A percentile compares a stretch with the other conserved stretches of the same genome.
Evolutionary conservation across 163 green algal genomes (phyloP).

Genomic region (Prototheca wickerhamii): DNA sequence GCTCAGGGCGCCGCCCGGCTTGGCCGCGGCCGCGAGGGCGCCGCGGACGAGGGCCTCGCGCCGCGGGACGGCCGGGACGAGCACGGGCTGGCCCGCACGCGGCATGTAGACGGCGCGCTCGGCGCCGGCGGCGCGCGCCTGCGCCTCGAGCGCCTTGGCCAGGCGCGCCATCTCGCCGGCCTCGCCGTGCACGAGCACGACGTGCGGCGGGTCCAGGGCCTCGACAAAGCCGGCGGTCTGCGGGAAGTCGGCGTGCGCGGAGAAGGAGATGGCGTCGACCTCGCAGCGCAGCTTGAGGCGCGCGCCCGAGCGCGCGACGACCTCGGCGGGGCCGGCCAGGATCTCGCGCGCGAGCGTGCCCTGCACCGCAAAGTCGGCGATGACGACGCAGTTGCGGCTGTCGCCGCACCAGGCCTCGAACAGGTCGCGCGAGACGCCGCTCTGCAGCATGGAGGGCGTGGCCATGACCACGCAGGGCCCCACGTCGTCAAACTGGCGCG

Average conservation of each 20-base stretch:
- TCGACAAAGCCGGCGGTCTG: slow-evolving; percentile 94
- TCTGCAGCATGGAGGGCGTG: slow-evolving; percentile 87
- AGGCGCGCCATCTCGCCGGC: slow-evolving; percentile 66
- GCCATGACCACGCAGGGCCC: slow-evolving; percentile 93
- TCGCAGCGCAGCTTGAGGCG: slow-evolving; percentile 69
- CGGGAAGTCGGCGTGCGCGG: slow-evolving; percentile 91
- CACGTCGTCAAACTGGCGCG: slow-evolving; percentile 65
- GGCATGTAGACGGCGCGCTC: slow-evolving; percentile 69
- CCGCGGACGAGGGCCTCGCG: slow-evolving; percentile 32
- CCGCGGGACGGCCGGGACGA: slow-evolving; percentile 38
- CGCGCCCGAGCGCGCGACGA: slow-evolving; percentile 56
- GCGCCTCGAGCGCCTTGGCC: slow-evolving; percentile 63
- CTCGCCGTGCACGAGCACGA: slow-evolving; percentile 97
- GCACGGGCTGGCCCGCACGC: slow-evolving; percentile 59
- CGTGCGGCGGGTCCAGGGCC: slow-evolving; percentile 69
- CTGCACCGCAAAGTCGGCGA: slow-evolving; percentile 82
- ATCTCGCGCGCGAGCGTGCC: slow-evolving; percentile 93
- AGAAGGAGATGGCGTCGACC: slow-evolving; percentile 95
- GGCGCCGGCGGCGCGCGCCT: slow-evolving; percentile 21
- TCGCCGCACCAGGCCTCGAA: slow-evolving; percentile 95
- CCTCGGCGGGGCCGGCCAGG: slow-evolving; percentile 67
- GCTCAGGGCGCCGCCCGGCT: neutral
- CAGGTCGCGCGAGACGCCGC: slow-evolving; percentile 69
- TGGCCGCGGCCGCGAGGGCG: slow-evolving; percentile 1
- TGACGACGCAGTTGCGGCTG: slow-evolving; percentile 70